Evolutionary conservation across 78 protist species (phyloP).

Genomic region (Speleostelium caveatum): DNA sequence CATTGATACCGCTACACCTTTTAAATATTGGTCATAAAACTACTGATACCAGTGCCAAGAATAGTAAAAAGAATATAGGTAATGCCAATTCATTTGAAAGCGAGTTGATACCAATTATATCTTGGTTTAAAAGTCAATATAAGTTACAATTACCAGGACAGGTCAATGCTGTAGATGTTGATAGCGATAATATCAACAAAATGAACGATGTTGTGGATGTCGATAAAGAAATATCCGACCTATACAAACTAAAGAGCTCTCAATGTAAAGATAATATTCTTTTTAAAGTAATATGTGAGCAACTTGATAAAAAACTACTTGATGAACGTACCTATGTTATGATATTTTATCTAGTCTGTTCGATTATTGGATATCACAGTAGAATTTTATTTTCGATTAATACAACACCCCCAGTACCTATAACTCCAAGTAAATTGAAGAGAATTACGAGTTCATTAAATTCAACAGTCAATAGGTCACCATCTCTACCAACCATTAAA

Average conservation of each 20-base stretch:
- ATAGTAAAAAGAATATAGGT: conserved; percentile 3
- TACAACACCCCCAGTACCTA: conserved; percentile 41
- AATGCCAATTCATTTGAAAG: neutral
- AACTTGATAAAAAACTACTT: conserved; percentile 5
- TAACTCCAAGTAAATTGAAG: conserved; percentile 31
- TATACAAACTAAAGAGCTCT: neutral
- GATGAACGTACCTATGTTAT: neutral
- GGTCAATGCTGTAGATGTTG: neutral
- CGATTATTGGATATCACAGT: neutral
- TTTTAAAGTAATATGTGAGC: neutral
- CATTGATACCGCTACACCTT: conserved; percentile 38
- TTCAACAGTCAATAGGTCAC: neutral
- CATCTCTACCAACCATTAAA: conserved; percentile 1
- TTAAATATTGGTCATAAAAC: neutral
- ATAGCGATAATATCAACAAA: too few species aligned
- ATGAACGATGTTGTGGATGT: conserved; percentile 4
- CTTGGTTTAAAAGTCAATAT: neutral
- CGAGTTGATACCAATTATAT: neutral
- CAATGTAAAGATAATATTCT: neutral
- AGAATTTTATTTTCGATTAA: conserved; percentile 5
- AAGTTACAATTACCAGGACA: neutral
- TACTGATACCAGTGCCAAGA: conserved; percentile 12
- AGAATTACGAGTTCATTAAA: neutral
- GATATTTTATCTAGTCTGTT: conserved; percentile 48
- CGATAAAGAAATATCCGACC: neutral